These are phyloP conservation scores for Phytopythium chamaehyphon DNA, from an alignment of 352 stramenopile genomes.

Conservation along the genomic window DNA sequence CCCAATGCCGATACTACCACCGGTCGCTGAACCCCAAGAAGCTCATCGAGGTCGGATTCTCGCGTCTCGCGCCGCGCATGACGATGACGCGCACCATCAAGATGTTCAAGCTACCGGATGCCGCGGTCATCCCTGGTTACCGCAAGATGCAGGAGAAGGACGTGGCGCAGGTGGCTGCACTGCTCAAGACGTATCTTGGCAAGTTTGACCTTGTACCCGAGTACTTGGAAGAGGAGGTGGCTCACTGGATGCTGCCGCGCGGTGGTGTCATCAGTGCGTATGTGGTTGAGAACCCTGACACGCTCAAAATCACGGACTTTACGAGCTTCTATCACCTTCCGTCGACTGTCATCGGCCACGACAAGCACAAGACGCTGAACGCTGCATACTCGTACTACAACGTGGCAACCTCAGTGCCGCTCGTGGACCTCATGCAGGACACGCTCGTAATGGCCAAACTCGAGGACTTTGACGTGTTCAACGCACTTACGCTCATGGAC, in stretches of 20 bases:
- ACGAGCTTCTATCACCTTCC: conserved; percentile 98
- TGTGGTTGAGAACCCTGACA: conserved; percentile 74
- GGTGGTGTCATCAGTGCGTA: conserved; percentile 95
- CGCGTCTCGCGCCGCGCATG: conserved; percentile 91
- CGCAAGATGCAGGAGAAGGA: conserved; percentile 63
- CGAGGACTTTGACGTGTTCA: conserved; percentile 64
- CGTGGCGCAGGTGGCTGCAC: conserved; percentile 44
- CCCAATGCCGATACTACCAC: conserved; percentile 96
- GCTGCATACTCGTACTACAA: conserved; percentile 99
- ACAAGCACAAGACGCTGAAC: conserved; percentile 95
- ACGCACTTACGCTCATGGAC: conserved; percentile 66
- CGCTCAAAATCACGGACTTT: conserved; percentile 92
- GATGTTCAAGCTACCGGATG: conserved; percentile 86
- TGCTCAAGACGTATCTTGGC: conserved; percentile 62
- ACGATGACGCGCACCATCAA: conserved; percentile 96
- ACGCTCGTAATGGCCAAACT: conserved; percentile 63
- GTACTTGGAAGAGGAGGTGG: conserved; percentile 92
- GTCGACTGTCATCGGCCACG: conserved; percentile 94
- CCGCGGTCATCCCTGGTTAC: conserved; percentile 38
- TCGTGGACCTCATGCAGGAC: conserved; percentile 48
- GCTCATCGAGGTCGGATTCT: conserved; percentile 98
- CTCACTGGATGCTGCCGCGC: conserved; percentile 97
- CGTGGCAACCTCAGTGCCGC: conserved; percentile 52
- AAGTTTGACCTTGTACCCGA: conserved; percentile 86
- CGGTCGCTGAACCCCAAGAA: conserved; percentile 98